Conservation (phyloP, 2,329 filamentous ascomycete genomes). For the Sporothrix brunneoviolacea region DNA sequence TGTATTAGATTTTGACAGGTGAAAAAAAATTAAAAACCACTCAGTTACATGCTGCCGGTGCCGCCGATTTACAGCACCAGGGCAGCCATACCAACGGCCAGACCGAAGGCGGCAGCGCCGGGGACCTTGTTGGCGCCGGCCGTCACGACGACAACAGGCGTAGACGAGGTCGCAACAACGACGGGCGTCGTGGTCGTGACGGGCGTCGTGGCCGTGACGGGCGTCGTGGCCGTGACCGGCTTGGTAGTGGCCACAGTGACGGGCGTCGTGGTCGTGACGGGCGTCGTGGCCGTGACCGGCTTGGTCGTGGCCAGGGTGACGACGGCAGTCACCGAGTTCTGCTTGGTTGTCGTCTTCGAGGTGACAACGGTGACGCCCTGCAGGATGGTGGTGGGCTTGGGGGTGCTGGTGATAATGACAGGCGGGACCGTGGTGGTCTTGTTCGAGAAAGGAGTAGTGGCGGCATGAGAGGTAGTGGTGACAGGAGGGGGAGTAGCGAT, state of each 20-base stretch:
- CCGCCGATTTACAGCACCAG: slow-evolving; percentile 17
- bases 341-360: background rate
- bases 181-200: background rate
- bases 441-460: slow-evolving; percentile 7
- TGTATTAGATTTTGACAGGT: slow-evolving; percentile 4
- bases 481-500: slow-evolving; percentile 2
- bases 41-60: background rate
- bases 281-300: background rate
- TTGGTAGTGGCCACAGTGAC: background rate
- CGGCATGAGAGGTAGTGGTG: background rate
- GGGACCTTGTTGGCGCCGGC: slow-evolving; percentile 16
- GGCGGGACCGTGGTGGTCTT: background rate
- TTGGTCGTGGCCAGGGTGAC: slow-evolving; percentile 6
- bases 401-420: slow-evolving; percentile 3
- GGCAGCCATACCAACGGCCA: slow-evolving; percentile 17
- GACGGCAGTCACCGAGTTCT: background rate
- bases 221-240: background rate
- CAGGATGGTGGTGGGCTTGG: slow-evolving; percentile 7
- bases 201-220: background rate
- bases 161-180: background rate
- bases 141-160: slow-evolving; percentile 6
- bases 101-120: slow-evolving; percentile 16
- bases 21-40: background rate
- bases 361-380: slow-evolving; percentile 9
- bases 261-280: background rate